Conservation (phyloP, 2,329 filamentous ascomycete genomes). For the Fusarium concolor region DNA sequence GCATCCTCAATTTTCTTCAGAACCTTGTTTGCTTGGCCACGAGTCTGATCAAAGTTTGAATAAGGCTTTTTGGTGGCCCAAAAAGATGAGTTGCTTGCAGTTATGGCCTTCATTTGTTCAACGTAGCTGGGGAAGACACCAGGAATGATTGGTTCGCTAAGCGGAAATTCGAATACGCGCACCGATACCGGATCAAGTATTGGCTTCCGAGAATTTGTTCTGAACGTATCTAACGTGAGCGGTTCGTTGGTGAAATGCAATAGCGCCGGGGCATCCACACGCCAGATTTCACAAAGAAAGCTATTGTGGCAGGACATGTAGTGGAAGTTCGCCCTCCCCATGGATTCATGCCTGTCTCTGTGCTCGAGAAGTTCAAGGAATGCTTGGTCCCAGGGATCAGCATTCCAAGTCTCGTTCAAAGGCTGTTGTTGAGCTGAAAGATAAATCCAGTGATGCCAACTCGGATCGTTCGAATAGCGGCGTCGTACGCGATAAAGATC, state of each 20-base stretch:
- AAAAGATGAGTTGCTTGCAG: neutral
- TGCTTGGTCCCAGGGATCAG: neutral
- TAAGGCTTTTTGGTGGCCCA: neutral
- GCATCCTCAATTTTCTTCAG: neutral
- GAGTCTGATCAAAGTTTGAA: neutral
- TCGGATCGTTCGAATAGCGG: neutral
- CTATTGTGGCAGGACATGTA: neutral
- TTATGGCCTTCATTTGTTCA: conserved; percentile 3
- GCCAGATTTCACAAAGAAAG: neutral
- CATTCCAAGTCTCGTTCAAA: neutral
- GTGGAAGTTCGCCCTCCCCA: neutral
- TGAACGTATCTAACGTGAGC: rapidly evolving
- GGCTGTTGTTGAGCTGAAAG: neutral
- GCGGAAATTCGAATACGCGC: neutral
- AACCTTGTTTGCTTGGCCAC: neutral
- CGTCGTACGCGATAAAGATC: neutral
- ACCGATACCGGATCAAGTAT: neutral
- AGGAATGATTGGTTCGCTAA: neutral
- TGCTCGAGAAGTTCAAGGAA: neutral
- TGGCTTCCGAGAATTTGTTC: neutral
- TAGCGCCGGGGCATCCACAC: neutral
- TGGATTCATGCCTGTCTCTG: neutral
- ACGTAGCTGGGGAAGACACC: neutral
- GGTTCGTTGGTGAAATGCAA: neutral
- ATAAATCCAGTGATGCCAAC: conserved; percentile 6